Evolutionary conservation across 441 rosid genomes (phyloP), one percentile per base, ranked within the genome.

Genomic region (Syzygium malaccense): DNA sequence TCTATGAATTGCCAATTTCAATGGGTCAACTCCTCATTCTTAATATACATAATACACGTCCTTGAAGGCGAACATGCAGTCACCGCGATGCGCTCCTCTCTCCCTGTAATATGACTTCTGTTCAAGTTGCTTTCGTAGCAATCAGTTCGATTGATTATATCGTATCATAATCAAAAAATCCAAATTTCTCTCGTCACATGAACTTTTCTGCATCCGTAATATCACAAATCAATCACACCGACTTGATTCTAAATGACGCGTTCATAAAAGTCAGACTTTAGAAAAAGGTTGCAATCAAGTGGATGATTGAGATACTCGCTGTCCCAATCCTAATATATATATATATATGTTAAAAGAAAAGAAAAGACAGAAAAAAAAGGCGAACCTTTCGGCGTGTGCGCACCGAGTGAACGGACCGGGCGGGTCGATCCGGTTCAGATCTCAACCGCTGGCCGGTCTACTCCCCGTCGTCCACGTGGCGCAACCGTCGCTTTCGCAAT

Each of bases 181-280:
- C 37, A 1, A 17, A 32, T 32, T 9, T 18, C 25, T 19, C 48
- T 32, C 7, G 37, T 9, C 14, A 32, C 3, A 9, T 68, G 7
- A 0, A 17, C 13, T 68, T 23, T 19, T 11, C 14, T 20, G 48
- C 4, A 3, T 10, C 8, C 26, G 41, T 18, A 7, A 4, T 4
- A 15, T 0, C 23, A 3, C 12, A 41, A 30, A 3, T 32, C 12
- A 20, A 6, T 18, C 19, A 4, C 3, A 37, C 25, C 25, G 25
- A 0, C 45, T 9, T 19, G 14, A 2, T 10, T 32, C 79, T 19
- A 33, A 23, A 33, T 1, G 26, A 20, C 26, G 48, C 37, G 48
- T 10, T 3, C 5, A 68, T 41, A 19, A 33, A 18, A 11, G 7
- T 41, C 14, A 1, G 33, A 68, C 12, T 30, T 64, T n/a, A 7